A percentile compares a stretch with the other conserved stretches of the same genome.
Evolutionary conservation across 345 rosid species (phyloP).

Genomic region (Aquilaria malaccensis): DNA sequence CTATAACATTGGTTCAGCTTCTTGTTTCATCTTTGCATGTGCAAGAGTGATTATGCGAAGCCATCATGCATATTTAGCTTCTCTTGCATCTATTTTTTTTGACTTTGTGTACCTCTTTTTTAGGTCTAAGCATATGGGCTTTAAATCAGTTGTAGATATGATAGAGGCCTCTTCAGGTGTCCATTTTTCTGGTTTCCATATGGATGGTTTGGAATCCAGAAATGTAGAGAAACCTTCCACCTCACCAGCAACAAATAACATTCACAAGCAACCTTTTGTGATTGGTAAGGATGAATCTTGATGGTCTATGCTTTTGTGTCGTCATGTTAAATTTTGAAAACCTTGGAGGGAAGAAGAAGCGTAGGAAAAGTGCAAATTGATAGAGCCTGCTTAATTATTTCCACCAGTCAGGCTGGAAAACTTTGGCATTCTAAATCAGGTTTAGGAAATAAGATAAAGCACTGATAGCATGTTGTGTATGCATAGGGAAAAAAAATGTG

Average conservation of each 20-base stretch:
- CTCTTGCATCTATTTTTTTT: neutral
- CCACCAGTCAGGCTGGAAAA: too few species aligned
- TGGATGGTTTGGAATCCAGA: constrained; percentile 50
- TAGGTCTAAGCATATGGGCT: constrained; percentile 37
- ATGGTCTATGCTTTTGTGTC: neutral
- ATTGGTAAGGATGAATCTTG: constrained; percentile 49
- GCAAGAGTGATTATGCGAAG: too few species aligned
- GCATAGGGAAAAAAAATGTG: too few species aligned
- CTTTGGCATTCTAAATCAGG: too few species aligned
- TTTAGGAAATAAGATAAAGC: too few species aligned
- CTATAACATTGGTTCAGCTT: too few species aligned
- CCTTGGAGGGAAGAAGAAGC: too few species aligned
- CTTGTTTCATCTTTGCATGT: too few species aligned
- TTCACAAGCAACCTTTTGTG: constrained; percentile 82
- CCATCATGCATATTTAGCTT: neutral
- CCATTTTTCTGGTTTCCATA: constrained; percentile 87
- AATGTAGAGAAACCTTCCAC: constrained; percentile 34
- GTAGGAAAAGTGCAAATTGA: too few species aligned
- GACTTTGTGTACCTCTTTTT: constrained; percentile 6
- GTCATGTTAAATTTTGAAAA: too few species aligned
- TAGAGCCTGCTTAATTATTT: too few species aligned
- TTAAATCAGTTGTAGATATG: constrained; percentile 74
- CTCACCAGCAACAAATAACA: constrained; percentile 37
- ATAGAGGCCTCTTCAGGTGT: constrained; percentile 76
- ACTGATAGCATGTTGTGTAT: too few species aligned